Conservation (phyloP, 2,329 filamentous ascomycete genomes). For the Cordyceps javanica region DNA sequence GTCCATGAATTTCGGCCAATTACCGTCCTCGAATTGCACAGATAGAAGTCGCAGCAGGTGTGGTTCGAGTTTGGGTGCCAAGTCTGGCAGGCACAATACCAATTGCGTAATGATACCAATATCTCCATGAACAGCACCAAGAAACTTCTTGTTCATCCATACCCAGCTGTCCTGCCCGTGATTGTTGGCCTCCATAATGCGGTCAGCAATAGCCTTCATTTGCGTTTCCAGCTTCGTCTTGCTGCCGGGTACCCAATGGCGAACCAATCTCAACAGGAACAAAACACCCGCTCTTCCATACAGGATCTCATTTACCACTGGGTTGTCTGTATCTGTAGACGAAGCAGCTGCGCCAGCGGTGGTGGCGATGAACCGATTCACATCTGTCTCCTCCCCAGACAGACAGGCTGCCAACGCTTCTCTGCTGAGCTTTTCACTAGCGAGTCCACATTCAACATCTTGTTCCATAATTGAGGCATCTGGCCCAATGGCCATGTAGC, state of each 20-base stretch:
- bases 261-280: constrained; percentile 60
- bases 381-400: constrained; percentile 30
- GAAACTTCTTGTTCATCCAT: constrained; percentile 56
- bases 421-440: constrained; percentile 42
- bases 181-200: constrained; percentile 48
- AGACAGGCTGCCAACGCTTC: constrained; percentile 40
- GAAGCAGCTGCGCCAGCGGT: constrained; percentile 20
- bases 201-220: constrained; percentile 50
- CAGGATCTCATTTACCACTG: constrained; percentile 52
- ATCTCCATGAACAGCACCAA: constrained; percentile 62
- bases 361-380: constrained; percentile 34
- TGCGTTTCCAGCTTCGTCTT: constrained; percentile 44
- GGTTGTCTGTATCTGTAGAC: constrained; percentile 27
- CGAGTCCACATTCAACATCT: constrained; percentile 39
- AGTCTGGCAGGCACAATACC: constrained; percentile 48
- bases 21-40: constrained; percentile 55
- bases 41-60: constrained; percentile 50
- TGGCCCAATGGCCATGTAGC: constrained; percentile 39
- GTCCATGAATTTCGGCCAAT: constrained; percentile 49
- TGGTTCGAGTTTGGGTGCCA: constrained; percentile 46
- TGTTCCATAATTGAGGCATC: constrained; percentile 30
- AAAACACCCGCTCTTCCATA: constrained; percentile 63
- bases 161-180: constrained; percentile 46
- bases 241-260: constrained; percentile 46
- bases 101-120: constrained; percentile 68